A percentile compares a stretch with the other conserved stretches of the same genome.
Conservation (phyloP, 495 filamentous ascomycete genomes). For the Tuber indicum region DNA sequence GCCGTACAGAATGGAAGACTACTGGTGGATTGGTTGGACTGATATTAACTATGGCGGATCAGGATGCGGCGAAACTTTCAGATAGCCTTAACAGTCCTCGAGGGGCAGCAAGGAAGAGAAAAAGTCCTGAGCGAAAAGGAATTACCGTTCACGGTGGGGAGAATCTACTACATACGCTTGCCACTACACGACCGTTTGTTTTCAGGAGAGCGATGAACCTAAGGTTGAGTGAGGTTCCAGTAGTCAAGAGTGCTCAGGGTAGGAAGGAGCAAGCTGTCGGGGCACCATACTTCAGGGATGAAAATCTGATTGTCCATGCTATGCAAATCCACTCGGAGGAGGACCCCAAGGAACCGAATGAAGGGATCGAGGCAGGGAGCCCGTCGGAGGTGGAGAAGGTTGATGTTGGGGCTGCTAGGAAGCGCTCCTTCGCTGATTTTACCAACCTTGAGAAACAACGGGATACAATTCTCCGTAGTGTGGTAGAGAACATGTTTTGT, state of each 20-base stretch:
- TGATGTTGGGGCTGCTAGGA: constrained; percentile 5
- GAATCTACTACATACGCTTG: constrained; percentile 71
- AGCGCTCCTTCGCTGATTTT: constrained; percentile 29
- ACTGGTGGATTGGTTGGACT: constrained; percentile 77
- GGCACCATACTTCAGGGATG: constrained; percentile 32
- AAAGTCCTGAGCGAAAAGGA: constrained; percentile 30
- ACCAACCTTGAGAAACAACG: constrained; percentile 11
- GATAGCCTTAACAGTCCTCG: constrained; percentile 41
- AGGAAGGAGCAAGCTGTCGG: neutral
- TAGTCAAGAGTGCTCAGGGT: neutral
- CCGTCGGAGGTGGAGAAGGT: constrained; percentile 4
- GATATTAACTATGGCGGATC: constrained; percentile 73
- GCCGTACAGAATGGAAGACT: constrained; percentile 64
- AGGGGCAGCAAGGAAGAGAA: constrained; percentile 38
- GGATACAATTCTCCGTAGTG: constrained; percentile 20
- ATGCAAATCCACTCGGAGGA: constrained; percentile 32
- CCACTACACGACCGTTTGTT: constrained; percentile 78
- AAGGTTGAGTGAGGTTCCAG: constrained; percentile 56
- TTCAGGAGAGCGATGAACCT: constrained; percentile 76
- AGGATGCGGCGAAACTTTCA: constrained; percentile 42
- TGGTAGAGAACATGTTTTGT: constrained; percentile 39
- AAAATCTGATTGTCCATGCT: constrained; percentile 35
- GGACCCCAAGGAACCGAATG: neutral
- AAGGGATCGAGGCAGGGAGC: constrained; percentile 2
- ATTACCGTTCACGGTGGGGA: constrained; percentile 69